A percentile compares a stretch with the other conserved stretches of the same genome.
Conservation (phyloP, 805 yeast genomes). For the Yamadazyma takamatsuzukensis region DNA sequence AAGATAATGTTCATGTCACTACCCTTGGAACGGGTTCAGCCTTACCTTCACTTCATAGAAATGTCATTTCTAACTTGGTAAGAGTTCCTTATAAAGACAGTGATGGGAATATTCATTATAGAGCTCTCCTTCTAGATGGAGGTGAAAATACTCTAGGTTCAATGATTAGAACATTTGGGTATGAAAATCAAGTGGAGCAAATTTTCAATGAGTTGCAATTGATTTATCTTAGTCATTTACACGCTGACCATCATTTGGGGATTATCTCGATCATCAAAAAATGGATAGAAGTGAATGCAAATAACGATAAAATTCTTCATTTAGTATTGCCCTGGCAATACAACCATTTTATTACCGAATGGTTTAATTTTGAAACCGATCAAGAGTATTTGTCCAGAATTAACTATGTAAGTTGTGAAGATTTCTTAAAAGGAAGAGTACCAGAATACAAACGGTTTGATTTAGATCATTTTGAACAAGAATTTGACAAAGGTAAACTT, state of each 20-base stretch:
- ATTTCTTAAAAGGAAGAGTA: slow-evolving; percentile 36
- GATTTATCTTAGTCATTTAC: slow-evolving; percentile 81
- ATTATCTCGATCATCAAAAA: slow-evolving; percentile 61
- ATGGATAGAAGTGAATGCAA: slow-evolving; percentile 52
- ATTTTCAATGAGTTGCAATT: slow-evolving; percentile 60
- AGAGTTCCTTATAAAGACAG: slow-evolving; percentile 55
- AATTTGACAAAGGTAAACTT: slow-evolving; percentile 20
- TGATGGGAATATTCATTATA: slow-evolving; percentile 21
- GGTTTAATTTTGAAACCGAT: slow-evolving; percentile 50
- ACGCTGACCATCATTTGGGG: slow-evolving; percentile 97
- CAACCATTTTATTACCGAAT: slow-evolving; percentile 62
- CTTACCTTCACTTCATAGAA: slow-evolving; percentile 76
- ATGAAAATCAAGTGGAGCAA: slow-evolving; percentile 32
- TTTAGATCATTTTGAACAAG: slow-evolving; percentile 30
- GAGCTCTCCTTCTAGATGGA: slow-evolving; percentile 74
- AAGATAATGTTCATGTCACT: slow-evolving; percentile 59
- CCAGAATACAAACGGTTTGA: slow-evolving; percentile 27
- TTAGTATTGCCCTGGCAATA: slow-evolving; percentile 77
- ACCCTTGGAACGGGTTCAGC: slow-evolving; percentile 95
- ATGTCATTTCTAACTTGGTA: slow-evolving; percentile 77
- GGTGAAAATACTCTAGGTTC: slow-evolving; percentile 90
- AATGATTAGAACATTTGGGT: slow-evolving; percentile 58
- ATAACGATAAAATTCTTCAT: slow-evolving; percentile 38
- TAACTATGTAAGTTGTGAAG: slow-evolving; percentile 57
- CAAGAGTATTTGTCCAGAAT: slow-evolving; percentile 39